Evolutionary conservation across 2,329 filamentous ascomycete genomes (phyloP), one percentile per base, ranked within the genome.

Genomic region (Teratosphaeriaceae sp.): DNA sequence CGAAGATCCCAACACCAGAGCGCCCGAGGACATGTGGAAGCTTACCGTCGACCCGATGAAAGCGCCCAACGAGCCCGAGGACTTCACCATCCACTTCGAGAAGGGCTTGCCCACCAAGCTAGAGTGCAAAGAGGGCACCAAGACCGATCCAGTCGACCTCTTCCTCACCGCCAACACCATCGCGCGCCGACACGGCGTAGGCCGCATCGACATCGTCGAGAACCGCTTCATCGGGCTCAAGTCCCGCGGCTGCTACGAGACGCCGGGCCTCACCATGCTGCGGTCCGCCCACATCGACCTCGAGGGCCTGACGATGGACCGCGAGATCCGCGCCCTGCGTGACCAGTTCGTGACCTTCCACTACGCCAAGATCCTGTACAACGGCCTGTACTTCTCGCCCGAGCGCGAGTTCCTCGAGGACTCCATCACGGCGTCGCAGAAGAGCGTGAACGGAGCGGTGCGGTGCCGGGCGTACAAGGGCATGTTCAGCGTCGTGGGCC

Each of bases 121-220:
- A 13, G 75, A 78, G 58, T 69, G 76, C 46, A 69, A 73, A 42
- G 64, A 71, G 40, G 65, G 67, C 44, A 63, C 67, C 33, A 77
- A 84, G 70, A 73, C 70, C 27, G 82, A 84, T 59, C 72, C 79
- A 4, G 74, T 87, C 43, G 80, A 84, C 60, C 71, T 90, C 44
- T 90, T 90, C 73, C 71, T 79, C 48, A 74, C 77, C 43, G 73
- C 79, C 55, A 89, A 89, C 69, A 71, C 77, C 46, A 82, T 90
- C 51, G 86, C 78, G 51, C 76, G 78, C 63, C 75, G 72, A 51
- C 72, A 88, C 69, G 86, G 86, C 62, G 78, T 90, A 53, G 86
- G 85, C 57, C 74, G 86, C 58, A 82, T 90, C 53, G 85, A 90
- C 65, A 90, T 90, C 60, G 85, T 89, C 48, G 84, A 88, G 64